Evolutionary conservation across 768 basidiomycete species (phyloP), one percentile per base, ranked within the genome.

Genomic region (Calocera viscosa): DNA sequence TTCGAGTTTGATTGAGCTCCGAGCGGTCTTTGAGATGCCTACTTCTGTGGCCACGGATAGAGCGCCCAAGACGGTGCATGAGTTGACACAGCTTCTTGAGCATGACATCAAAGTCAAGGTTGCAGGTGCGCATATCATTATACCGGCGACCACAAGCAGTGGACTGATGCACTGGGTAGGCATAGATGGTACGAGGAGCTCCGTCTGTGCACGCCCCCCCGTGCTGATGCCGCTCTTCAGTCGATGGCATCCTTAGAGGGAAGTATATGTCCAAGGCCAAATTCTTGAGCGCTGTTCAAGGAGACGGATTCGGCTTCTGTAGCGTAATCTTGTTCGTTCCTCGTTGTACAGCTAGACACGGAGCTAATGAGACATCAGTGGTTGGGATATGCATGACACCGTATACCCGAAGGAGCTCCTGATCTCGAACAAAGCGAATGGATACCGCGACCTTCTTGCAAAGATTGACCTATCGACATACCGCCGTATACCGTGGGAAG

Each of bases 211-310:
- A 19, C 53, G 32, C 49, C 19, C 1, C 10, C 41, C 40, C 17
- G 10, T 32, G 12, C n/a, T 49, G 8, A 22, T 65, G 26, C 17
- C 63, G 26, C 47, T 64, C 28, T 66, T 16, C 70, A 94, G 92
- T 94, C 38, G 95, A 98, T 76, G 95, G 95, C 32, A 86, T 97
- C 12, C 80, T 96, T 17, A 83, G 95, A 34, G 95, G 95, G n/a
- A 97, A 97, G 77, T 90, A 87, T 74, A 91, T 92, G 89, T 90
- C 89, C 17, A 96, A 90, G 77, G 82, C 86, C 64, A 98, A 98
- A 78, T 96, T 98, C 74, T 73, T 96, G 35, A 85, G 85, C 63
- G 88, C 91, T 0, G 89, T 81, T 8, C 83, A 86, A 64, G 68
- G 70, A 0, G 85, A 87, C 69, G 92, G 92, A 0, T 95, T 96